Evolutionary conservation across 306 rosid genomes (phyloP).

Genomic region (Cucurbita maxima): DNA sequence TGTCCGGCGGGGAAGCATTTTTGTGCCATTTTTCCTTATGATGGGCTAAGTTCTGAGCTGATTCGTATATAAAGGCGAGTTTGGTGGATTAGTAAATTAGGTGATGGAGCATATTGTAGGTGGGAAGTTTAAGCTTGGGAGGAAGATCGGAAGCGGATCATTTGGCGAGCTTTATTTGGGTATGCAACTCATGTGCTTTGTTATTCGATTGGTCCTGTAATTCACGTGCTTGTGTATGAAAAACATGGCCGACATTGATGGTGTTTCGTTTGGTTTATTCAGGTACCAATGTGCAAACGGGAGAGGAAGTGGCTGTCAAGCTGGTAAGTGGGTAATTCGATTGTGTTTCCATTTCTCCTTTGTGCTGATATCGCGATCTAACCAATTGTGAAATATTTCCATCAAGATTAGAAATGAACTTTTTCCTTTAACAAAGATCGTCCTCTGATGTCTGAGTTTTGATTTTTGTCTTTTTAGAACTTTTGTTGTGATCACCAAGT

Average conservation of each 20-base stretch:
- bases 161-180: constrained; percentile 97
- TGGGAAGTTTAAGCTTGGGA: constrained; percentile 83
- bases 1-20: background rate
- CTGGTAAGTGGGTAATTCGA: constrained; percentile 45
- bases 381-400: background rate
- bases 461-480: background rate
- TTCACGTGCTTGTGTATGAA: background rate
- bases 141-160: constrained; percentile 98
- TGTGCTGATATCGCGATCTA: background rate
- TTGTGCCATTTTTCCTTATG: background rate
- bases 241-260: background rate
- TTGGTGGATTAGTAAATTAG: constrained; percentile 7
- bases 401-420: background rate
- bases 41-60: background rate
- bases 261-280: background rate
- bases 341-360: background rate
- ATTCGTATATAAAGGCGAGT: background rate
- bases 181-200: constrained; percentile 9
- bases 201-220: background rate
- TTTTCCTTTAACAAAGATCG: background rate
- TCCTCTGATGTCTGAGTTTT: background rate
- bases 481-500: background rate
- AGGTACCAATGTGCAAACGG: constrained; percentile 85
- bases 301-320: constrained; percentile 98
- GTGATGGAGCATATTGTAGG: constrained; percentile 87